Conservation (phyloP, 225 moss, liverwort and hornwort genomes). For the Neckera pumila region DNA sequence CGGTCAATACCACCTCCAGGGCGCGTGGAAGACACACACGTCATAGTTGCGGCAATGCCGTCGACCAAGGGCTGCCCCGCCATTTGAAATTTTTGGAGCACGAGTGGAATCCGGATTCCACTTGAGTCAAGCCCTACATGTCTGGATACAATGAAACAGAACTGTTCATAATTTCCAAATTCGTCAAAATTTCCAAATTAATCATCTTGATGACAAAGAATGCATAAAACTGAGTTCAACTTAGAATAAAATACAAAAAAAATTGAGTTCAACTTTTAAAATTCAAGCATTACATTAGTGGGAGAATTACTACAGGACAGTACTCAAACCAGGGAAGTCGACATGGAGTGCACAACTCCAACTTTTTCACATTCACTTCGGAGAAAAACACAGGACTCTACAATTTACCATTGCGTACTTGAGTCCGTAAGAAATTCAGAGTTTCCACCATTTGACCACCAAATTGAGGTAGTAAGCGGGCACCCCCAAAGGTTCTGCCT, state of each 20-base stretch:
- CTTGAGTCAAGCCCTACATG: not conserved
- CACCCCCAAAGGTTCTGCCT: not conserved
- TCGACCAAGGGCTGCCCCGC: not conserved
- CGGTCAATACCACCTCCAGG: not conserved
- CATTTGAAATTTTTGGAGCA: not conserved
- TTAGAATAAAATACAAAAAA: no score
- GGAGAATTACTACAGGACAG: not conserved
- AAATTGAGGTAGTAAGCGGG: not conserved
- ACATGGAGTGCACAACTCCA: not conserved
- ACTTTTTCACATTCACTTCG: not conserved
- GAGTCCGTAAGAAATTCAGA: not conserved
- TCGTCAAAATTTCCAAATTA: no score
- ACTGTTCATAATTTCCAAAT: not conserved
- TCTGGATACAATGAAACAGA: not conserved
- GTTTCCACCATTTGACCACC: not conserved
- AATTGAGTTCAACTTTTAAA: not conserved
- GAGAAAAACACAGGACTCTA: not conserved
- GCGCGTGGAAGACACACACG: not conserved
- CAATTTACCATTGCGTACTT: not conserved
- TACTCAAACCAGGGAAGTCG: not conserved
- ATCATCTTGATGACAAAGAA: not conserved
- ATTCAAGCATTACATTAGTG: not conserved
- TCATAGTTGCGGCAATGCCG: not conserved
- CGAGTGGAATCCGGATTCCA: not conserved
- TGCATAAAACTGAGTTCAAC: not conserved